Percentiles rank a stretch among this genome's conserved stretches.
Conservation (phyloP, 164 flowering plant genomes). For the Nymphaea colorata region DNA sequence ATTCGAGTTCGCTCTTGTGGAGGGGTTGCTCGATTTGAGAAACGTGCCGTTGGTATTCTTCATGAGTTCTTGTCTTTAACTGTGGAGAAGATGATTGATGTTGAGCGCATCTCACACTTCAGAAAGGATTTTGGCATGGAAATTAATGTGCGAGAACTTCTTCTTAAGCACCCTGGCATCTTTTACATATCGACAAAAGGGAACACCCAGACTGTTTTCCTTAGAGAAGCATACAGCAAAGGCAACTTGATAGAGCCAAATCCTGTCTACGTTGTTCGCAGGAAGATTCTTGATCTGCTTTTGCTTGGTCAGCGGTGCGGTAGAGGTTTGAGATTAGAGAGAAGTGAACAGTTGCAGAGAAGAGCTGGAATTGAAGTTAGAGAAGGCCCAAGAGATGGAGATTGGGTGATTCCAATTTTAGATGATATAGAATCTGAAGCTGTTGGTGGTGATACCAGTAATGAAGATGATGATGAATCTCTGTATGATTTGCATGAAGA, state of each 20-base stretch:
- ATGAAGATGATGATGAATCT: not conserved
- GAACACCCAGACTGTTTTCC: slow-evolving; percentile 43
- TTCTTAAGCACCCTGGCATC: slow-evolving; percentile 82
- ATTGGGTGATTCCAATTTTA: slow-evolving; percentile 45
- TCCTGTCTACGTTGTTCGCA: slow-evolving; percentile 44
- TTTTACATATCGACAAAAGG: slow-evolving; percentile 83
- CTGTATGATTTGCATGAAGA: not conserved
- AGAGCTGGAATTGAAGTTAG: slow-evolving; percentile 2
- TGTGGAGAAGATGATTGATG: slow-evolving; percentile 68
- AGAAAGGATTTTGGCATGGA: slow-evolving; percentile 58
- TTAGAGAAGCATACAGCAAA: slow-evolving; percentile 68
- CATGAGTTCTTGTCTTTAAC: slow-evolving; percentile 83
- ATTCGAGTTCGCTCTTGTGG: slow-evolving; percentile 33
- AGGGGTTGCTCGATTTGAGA: slow-evolving; percentile 66
- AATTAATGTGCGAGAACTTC: slow-evolving; percentile 65
- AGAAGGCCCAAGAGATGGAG: slow-evolving; percentile 25
- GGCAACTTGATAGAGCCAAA: slow-evolving; percentile 55
- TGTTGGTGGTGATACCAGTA: not conserved
- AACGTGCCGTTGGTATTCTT: slow-evolving; percentile 63
- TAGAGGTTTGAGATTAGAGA: slow-evolving; percentile 19
- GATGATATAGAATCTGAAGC: slow-evolving; percentile 17
- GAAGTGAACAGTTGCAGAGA: slow-evolving; percentile 12
- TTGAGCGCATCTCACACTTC: slow-evolving; percentile 68
- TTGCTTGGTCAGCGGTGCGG: slow-evolving; percentile 40
- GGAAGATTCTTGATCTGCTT: slow-evolving; percentile 72